Base-by-base conservation (phyloP, 257 asterid species). In the Linderniella brevidens region DNA sequence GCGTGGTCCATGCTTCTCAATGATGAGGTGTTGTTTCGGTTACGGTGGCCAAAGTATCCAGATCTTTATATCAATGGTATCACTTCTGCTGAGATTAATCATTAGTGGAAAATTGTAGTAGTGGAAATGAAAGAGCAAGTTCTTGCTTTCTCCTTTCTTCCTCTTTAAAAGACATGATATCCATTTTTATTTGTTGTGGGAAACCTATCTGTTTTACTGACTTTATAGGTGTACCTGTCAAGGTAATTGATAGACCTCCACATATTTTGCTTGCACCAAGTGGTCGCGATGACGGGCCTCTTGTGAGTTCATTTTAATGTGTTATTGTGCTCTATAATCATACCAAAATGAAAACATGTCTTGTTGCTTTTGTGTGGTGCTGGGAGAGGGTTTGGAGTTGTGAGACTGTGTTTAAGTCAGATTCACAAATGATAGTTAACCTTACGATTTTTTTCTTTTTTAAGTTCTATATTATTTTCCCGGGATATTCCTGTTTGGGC, bases 11-110 rank as follows among this genome's bases (percentile, higher is more conserved):
- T 92, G 93, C 96, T 92, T 59, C 82, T 92, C 58, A 86, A 92
- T 62, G 99, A 92, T 80, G 79, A 92, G 76, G 99, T 92, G 55
- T 68, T 78, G 36, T 86, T 77, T 66, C 77, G 99, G 72, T 79
- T 92, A 94, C 99, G 85, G 67, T 92, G 99, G 99, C 99, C 95
- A 58, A 96, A 73, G 49, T 76, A 92, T 64, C 90, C 96, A 13
- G 96, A 85, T 60, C 74, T 90, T 51, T 94, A 81, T 73, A 72
- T 90, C 63, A 90, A 90, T 68, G 94, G 98, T 90, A 82, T 61
- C 71, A 39, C 59, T 49, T 57, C 55, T 39, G 57, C 39, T 52
- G 42, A 49, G 57, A 48, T 43, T 51, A 14, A 48, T 48, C 37
- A 36, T 37, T 42, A 50, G 17, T 52, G 32, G 32, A 25, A 25